Evolutionary conservation across 805 yeast species (phyloP).

Genomic region (Cyberlindnera lachancei): DNA sequence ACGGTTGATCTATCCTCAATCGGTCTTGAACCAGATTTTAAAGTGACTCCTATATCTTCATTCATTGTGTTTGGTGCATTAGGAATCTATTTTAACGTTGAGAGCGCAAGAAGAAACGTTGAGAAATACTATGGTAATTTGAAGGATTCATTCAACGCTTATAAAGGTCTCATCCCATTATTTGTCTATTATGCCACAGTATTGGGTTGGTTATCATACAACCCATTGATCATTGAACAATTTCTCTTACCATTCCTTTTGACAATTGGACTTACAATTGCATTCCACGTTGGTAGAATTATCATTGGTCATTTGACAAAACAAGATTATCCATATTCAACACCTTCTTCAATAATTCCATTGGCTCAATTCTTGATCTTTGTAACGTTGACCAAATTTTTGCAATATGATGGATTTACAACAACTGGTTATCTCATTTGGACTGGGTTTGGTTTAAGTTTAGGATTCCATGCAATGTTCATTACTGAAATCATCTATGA

Average conservation of each 20-base stretch:
- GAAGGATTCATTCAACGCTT: slow-evolving; percentile 28
- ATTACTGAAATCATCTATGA: slow-evolving; percentile 73
- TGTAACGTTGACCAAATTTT: slow-evolving; percentile 17
- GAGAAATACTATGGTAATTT: slow-evolving; percentile 32
- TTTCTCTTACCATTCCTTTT: slow-evolving; percentile 50
- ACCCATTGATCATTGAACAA: slow-evolving; percentile 35
- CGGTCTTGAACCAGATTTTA: slow-evolving; percentile 12
- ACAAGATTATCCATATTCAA: slow-evolving; percentile 67
- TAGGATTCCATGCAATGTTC: slow-evolving; percentile 63
- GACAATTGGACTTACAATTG: slow-evolving; percentile 68
- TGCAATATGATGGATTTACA: slow-evolving; percentile 28
- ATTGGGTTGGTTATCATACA: slow-evolving; percentile 36
- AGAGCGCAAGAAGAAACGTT: slow-evolving; percentile 60
- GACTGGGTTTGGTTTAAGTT: slow-evolving; percentile 59
- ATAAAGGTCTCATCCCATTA: slow-evolving; percentile 63
- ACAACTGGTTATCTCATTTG: slow-evolving; percentile 49
- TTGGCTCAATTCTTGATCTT: slow-evolving; percentile 33
- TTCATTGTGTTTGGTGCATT: slow-evolving; percentile 45
- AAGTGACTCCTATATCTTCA: slow-evolving; percentile 34
- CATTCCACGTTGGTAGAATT: slow-evolving; percentile 86
- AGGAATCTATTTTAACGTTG: slow-evolving; percentile 56
- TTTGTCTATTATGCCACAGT: slow-evolving; percentile 27
- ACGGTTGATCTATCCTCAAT: slow-evolving; percentile 22
- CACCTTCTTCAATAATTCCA: slow-evolving; percentile 68
- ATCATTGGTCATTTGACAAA: slow-evolving; percentile 80